A percentile compares a stretch with the other conserved stretches of the same genome.
These are phyloP conservation scores for Fusarium xyrophilum DNA, from an alignment of 2,329 filamentous ascomycete genomes.

Conservation along the genomic window DNA sequence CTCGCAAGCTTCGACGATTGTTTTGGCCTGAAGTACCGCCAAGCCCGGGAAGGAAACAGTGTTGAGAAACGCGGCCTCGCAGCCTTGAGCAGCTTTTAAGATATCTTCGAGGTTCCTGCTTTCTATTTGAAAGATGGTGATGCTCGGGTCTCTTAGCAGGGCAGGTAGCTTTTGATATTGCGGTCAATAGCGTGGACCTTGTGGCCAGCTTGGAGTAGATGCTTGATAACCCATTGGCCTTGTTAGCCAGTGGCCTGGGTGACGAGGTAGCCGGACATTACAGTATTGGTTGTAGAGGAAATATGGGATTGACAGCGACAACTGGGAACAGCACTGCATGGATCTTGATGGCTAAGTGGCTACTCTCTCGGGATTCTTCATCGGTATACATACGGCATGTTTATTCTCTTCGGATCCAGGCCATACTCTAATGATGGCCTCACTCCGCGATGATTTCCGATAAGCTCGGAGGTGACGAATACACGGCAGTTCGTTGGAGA, in stretches of 20 bases:
- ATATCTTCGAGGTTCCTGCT: slow-evolving; percentile 45
- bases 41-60: slow-evolving; percentile 40
- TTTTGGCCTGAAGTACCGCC: slow-evolving; percentile 43
- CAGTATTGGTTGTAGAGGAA: not conserved
- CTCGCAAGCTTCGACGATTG: slow-evolving; percentile 43
- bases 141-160: slow-evolving; percentile 34
- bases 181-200: slow-evolving; percentile 49
- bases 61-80: slow-evolving; percentile 43
- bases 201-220: slow-evolving; percentile 45
- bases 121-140: slow-evolving; percentile 49
- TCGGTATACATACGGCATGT: rapidly evolving
- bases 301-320: rapidly evolving
- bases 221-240: slow-evolving; percentile 40
- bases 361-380: not conserved
- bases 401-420: rapidly evolving
- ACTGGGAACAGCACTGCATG: not conserved
- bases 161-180: slow-evolving; percentile 43
- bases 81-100: slow-evolving; percentile 45
- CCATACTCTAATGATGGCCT: rapidly evolving
- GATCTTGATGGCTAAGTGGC: not conserved
- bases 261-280: slow-evolving; percentile 46
- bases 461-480: not conserved
- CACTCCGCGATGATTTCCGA: not conserved
- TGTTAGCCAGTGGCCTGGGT: slow-evolving; percentile 48
- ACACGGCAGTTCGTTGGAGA: not conserved